Evolutionary conservation across 768 basidiomycete genomes (phyloP), one percentile per base, ranked within the genome.

Genomic region (Atractiella rhizophila): DNA sequence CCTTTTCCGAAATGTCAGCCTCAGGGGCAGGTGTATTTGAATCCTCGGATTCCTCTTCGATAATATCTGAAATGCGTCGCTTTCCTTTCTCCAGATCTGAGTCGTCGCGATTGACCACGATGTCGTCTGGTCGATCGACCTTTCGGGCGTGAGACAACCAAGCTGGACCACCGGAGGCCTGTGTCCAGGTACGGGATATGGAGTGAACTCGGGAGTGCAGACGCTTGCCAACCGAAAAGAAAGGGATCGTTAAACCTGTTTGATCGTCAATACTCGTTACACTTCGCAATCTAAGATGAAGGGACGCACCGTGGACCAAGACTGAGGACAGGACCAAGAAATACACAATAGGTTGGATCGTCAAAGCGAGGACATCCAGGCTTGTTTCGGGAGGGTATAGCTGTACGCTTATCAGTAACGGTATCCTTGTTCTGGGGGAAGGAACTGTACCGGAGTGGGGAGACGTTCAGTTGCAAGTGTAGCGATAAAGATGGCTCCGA

Each of bases 191-290:
- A n/a, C 54, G 53, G 10, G 48, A 43, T 45, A 55, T 48, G 8
- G 82, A 86, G 75, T 78, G 82, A 7, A 88, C 94, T 49, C 82
- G 69, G 15, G 69, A 74, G 56, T 86, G 83, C n/a, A 94, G 83
- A 20, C 83, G 71, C 24, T 79, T 66, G 15, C 83, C 76, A 23
- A 96, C 70, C 18, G 83, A 83, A 64, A 94, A 91, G 55, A 76
- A 76, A 0, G 88, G 83, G 48, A 98, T 91, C 91, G 64, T 2
- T 83, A 86, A 53, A 82, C 66, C 66, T n/a, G n/a, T n/a, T n/a
- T n/a, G n/a, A n/a, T n/a, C n/a, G n/a, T n/a, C n/a, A n/a, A n/a
- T n/a, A n/a, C n/a, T n/a, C n/a, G n/a, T n/a, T n/a, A n/a, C n/a
- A n/a, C n/a, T n/a, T n/a, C n/a, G n/a, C n/a, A n/a, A n/a, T n/a